Evolutionary conservation across 805 yeast genomes (phyloP), one percentile per base, ranked within the genome.

Genomic region (Candida endomychidarum): DNA sequence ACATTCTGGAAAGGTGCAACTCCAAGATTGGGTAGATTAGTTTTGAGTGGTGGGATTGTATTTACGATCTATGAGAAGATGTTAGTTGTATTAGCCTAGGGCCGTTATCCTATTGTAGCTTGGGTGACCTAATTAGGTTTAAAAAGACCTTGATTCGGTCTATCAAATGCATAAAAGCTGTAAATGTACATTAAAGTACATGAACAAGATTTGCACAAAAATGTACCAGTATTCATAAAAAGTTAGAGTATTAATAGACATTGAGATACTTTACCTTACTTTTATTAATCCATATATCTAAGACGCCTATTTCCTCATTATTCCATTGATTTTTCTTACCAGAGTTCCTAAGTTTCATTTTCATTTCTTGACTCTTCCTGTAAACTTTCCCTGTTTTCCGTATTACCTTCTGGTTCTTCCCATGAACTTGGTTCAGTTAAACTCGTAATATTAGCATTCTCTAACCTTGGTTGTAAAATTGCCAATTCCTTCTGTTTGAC

Each of bases 1-100:
- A 85, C 96, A 4, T 88, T 89, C 66, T 91, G 99, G 99, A 87
- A 87, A 65, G 99, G 99, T 46, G 96, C 98, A 24, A 93, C 98
- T 2, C 98, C 99, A 33, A 77, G 99, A 58, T 70, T 91, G 46
- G 98, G 98, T 5, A 78, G 99, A 53, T 74, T 91, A 57, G 80
- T 90, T 24, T 74, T 91, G 57, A 85, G 96, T 65, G 99, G 99
- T 46, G 99, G 99, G 54, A 91, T 91, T 50, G 97, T 93, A 20
- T 91, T 91, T 67, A 93, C 98, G 15, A 86, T 93, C 41, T 91
- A 91, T 61, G 99, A 91, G 61, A 86, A 89, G 65, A 83, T 91
- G 69, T 71, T 91, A 61, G 77, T 71, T 26, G 37, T 83, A n/a
- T 54, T 82, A 60, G 64, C n/a, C n/a, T n/a, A n/a, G n/a, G n/a